Percentiles rank a stretch among this genome's conserved stretches.
Evolutionary conservation across 495 filamentous ascomycete species (phyloP).

Genomic region (Podospora australis): DNA sequence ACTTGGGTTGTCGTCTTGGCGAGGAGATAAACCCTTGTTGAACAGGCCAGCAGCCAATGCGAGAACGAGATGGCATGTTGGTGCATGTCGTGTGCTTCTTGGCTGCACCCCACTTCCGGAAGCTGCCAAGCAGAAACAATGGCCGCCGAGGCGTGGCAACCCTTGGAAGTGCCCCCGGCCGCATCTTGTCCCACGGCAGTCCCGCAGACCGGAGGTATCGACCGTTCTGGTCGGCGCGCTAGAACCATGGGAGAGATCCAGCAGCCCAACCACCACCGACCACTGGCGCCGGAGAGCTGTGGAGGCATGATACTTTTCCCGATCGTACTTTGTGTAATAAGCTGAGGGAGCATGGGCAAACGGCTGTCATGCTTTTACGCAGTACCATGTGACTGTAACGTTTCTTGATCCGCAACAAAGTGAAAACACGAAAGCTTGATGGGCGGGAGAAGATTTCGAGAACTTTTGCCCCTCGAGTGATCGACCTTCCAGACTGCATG

Average conservation of each 20-base stretch:
- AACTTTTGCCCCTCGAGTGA: too few relatives aligned
- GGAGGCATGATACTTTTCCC: not conserved
- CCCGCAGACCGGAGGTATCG: slow-evolving; percentile 3
- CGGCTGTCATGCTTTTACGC: too few relatives aligned
- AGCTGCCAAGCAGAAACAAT: not conserved
- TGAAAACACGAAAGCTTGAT: too few relatives aligned
- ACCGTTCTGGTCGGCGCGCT: slow-evolving; percentile 6
- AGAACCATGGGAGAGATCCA: not conserved
- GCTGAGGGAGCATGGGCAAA: too few relatives aligned
- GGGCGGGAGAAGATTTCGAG: too few relatives aligned
- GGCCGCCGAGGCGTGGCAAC: slow-evolving; percentile 7
- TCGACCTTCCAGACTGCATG: too few relatives aligned
- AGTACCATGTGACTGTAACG: too few relatives aligned
- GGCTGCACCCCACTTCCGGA: slow-evolving; percentile 1
- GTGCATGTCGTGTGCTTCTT: slow-evolving; percentile 4
- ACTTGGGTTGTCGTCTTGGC: not conserved
- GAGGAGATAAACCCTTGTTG: too few relatives aligned
- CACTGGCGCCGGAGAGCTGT: not conserved
- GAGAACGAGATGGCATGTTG: not conserved
- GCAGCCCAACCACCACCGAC: too few relatives aligned
- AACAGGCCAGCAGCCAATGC: not conserved
- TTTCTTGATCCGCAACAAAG: too few relatives aligned
- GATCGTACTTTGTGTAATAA: too few relatives aligned
- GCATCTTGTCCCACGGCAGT: not conserved
- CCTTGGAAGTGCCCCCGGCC: not conserved